phyloP scores from a whole-genome alignment of 139 green algal species.

The Tetradesmus obliquus region DNA sequence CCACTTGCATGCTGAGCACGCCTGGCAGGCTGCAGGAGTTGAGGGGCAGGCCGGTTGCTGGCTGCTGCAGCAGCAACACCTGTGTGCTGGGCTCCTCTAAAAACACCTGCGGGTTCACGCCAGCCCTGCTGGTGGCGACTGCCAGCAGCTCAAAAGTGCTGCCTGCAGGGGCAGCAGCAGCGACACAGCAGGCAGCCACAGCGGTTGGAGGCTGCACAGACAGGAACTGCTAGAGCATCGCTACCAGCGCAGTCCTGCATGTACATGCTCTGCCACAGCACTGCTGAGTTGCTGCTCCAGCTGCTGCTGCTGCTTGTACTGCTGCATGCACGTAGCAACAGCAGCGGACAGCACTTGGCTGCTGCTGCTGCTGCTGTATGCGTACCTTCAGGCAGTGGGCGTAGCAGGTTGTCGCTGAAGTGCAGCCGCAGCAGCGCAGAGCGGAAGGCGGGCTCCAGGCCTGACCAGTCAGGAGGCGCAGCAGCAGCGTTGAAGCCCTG shows the following conservation, averaged over 20 bases:
- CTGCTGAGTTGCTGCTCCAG: not conserved
- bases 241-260: not conserved
- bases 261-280: not conserved
- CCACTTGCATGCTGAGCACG: slow-evolving; percentile 54
- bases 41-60: slow-evolving; percentile 21
- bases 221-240: not conserved
- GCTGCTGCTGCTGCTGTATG: not conserved
- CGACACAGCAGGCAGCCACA: not conserved
- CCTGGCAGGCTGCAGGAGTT: slow-evolving; percentile 18
- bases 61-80: slow-evolving; percentile 40
- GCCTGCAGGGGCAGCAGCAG: slow-evolving; percentile 35
- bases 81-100: slow-evolving; percentile 49
- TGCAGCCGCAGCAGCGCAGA: slow-evolving; percentile 58
- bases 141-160: slow-evolving; percentile 63
- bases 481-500: slow-evolving; percentile 24
- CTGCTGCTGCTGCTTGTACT: not conserved
- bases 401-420: slow-evolving; percentile 55
- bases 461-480: slow-evolving; percentile 35
- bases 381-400: slow-evolving; percentile 52
- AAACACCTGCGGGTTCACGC: slow-evolving; percentile 53
- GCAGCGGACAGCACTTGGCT: not conserved
- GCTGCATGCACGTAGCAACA: not conserved
- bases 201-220: not conserved
- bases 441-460: slow-evolving; percentile 46
- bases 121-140: slow-evolving; percentile 48